These are phyloP conservation scores for Funneliformis geosporum DNA, from an alignment of 192 early-diverging fungal species.

Conservation along the genomic window DNA sequence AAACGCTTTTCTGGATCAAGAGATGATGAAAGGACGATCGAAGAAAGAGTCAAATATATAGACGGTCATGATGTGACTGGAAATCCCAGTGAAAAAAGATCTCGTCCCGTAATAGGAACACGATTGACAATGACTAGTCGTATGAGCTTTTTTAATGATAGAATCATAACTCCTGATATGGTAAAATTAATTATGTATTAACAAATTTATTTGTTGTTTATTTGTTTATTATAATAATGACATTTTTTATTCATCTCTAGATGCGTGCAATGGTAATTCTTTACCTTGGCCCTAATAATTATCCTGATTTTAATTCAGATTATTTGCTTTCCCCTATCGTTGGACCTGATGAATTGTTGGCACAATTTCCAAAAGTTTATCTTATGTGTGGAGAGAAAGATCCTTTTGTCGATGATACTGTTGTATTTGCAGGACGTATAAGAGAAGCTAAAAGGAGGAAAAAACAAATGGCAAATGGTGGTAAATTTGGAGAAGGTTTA, in stretches of 20 bases:
- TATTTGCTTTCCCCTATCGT: conserved; percentile 85
- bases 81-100: conserved; percentile 32
- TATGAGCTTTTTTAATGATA: conserved; percentile 85
- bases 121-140: conserved; percentile 74
- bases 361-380: conserved; percentile 87
- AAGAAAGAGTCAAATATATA: conserved; percentile 41
- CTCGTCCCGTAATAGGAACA: conserved; percentile 43
- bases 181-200: conserved; percentile 39
- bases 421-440: conserved; percentile 85
- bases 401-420: conserved; percentile 95
- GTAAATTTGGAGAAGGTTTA: conserved; percentile 44
- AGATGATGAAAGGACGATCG: conserved; percentile 33
- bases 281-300: conserved; percentile 82
- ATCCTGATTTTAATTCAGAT: conserved; percentile 75
- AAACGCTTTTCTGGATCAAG: conserved; percentile 16
- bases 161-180: conserved; percentile 78
- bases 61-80: conserved; percentile 37
- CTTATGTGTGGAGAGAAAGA: conserved; percentile 95
- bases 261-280: conserved; percentile 75
- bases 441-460: conserved; percentile 74
- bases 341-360: conserved; percentile 82
- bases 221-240: neutral
- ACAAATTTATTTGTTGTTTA: neutral
- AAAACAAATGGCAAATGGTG: conserved; percentile 31
- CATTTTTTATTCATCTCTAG: conserved; percentile 33